A percentile compares a stretch with the other conserved stretches of the same genome.
Evolutionary conservation across 176 grass and related monocot species (phyloP).

Genomic region (Bolboschoenus planiculmis): DNA sequence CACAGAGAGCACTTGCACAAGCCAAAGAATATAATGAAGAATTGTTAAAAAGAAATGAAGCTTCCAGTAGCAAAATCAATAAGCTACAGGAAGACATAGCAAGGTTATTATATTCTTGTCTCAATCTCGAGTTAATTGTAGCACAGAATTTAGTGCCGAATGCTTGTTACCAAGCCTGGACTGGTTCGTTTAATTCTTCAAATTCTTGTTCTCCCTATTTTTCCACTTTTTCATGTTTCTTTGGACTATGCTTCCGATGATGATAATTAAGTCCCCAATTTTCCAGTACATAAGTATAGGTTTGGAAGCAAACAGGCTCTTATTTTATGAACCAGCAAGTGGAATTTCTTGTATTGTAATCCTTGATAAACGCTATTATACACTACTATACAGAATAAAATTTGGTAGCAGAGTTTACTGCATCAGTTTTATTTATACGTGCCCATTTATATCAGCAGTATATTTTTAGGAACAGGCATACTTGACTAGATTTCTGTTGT

Average conservation of each 20-base stretch:
- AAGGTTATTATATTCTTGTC: not conserved
- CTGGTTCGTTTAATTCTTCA: not conserved
- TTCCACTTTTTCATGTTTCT: not conserved
- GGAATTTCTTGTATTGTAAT: not conserved
- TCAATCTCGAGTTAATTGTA: not conserved
- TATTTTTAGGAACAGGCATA: not conserved
- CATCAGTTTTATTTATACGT: not conserved
- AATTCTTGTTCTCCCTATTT: not conserved
- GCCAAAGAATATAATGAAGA: slow-evolving; percentile 20
- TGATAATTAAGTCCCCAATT: too few relatives aligned
- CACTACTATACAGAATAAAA: not conserved
- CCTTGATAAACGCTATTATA: not conserved
- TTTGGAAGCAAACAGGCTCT: too few relatives aligned
- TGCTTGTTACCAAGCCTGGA: not conserved
- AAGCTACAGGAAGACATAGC: slow-evolving; percentile 26
- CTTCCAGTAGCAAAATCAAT: slow-evolving; percentile 17
- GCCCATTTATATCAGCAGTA: not conserved
- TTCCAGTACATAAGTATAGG: too few relatives aligned
- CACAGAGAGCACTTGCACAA: slow-evolving; percentile 26
- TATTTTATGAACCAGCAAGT: too few relatives aligned
- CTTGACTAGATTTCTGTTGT: not conserved
- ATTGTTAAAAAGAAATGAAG: slow-evolving; percentile 21
- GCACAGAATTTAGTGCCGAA: not conserved
- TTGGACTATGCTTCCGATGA: not conserved
- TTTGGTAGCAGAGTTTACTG: not conserved